Base-by-base conservation (phyloP, 1,284 basidiomycete genomes). In the Puccinia novopanici region DNA sequence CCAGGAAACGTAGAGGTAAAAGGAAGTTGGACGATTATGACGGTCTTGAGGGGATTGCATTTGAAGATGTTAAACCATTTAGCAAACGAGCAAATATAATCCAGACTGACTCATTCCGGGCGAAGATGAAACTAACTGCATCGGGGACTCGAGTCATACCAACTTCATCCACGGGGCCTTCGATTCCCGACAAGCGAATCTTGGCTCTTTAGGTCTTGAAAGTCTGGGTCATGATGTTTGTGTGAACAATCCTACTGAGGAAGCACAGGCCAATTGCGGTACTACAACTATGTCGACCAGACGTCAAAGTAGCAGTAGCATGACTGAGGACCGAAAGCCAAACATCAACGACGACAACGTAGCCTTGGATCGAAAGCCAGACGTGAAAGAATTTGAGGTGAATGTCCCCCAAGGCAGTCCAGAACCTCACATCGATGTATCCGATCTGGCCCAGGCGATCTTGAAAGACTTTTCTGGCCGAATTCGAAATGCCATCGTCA, bases 41-140 rank as follows among this genome's bases (percentile, higher is more conserved):
- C 22, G 19, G 52, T 15, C 13, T 5, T 61, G 57, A 61, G 8
- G 30, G 57, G 30, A 63, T 63, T 42, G 19, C 19, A 22, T 34
- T 42, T 42, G 13, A 3, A 42, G 37, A 40, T 63, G 61, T 42
- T 22, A 63, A 63, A 63, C 34, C 34, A 6, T 63, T 42, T 34
- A 63, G 61, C 61, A 63, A 63, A 42, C 34, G 61, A 40, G 61
- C 61, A 17, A 63, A 63, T 42, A 63, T 34, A 3, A 63, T 34
- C 22, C 61, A 37, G 34, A 63, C 17, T 12, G 42, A 63, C 17
- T 37, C 61, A 40, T 34, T 42, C 2, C 17, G 6, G 4, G 12
- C 6, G 42, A 22, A 22, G 34, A 40, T 42, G 19, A 42, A 22
- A 30, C 57, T 27, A 34, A 59, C 57, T 8, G 45, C 45, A 1